These are phyloP conservation scores for Thalassiosira mediterranea DNA, from an alignment of 352 stramenopile species.

Conservation along the genomic window DNA sequence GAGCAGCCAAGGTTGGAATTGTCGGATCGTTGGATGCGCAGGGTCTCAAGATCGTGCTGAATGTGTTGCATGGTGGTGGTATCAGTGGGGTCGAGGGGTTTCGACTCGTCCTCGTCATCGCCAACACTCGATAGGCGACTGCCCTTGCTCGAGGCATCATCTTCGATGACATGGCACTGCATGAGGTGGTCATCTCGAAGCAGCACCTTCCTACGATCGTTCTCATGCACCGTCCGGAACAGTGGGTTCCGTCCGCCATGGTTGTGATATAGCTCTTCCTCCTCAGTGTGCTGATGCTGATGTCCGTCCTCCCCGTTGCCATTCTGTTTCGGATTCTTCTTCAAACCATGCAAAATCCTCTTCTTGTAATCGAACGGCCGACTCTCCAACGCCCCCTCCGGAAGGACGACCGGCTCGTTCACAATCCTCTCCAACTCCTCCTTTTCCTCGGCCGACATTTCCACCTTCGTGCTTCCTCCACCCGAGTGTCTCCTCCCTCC, in stretches of 20 bases:
- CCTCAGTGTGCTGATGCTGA: slow-evolving; percentile 32
- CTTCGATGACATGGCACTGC: slow-evolving; percentile 12
- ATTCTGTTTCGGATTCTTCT: slow-evolving; percentile 3
- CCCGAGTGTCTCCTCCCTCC: slow-evolving; percentile 4
- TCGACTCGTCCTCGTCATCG: slow-evolving; percentile 3
- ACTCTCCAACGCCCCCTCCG: slow-evolving; percentile 57
- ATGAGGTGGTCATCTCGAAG: slow-evolving; percentile 45
- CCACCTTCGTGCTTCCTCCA: slow-evolving; percentile 37
- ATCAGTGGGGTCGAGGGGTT: slow-evolving; percentile 25
- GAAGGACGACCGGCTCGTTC: slow-evolving; percentile 20
- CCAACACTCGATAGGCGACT: not conserved
- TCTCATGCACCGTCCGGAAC: slow-evolving; percentile 32
- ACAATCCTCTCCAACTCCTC: slow-evolving; percentile 41
- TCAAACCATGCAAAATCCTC: slow-evolving; percentile 7
- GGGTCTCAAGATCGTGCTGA: slow-evolving; percentile 71
- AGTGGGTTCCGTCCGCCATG: slow-evolving; percentile 43
- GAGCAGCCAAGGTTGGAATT: slow-evolving; percentile 62
- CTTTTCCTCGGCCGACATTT: slow-evolving; percentile 43
- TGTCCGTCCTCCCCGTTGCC: not conserved
- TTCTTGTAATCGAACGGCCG: slow-evolving; percentile 78
- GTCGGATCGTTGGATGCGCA: slow-evolving; percentile 60
- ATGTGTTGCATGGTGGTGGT: slow-evolving; percentile 55
- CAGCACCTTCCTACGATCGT: slow-evolving; percentile 33
- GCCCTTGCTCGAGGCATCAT: not conserved
- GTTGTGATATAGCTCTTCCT: slow-evolving; percentile 41